Base-by-base conservation (phyloP, 2,329 filamentous ascomycete genomes). In the Endocalyx cinctus region DNA sequence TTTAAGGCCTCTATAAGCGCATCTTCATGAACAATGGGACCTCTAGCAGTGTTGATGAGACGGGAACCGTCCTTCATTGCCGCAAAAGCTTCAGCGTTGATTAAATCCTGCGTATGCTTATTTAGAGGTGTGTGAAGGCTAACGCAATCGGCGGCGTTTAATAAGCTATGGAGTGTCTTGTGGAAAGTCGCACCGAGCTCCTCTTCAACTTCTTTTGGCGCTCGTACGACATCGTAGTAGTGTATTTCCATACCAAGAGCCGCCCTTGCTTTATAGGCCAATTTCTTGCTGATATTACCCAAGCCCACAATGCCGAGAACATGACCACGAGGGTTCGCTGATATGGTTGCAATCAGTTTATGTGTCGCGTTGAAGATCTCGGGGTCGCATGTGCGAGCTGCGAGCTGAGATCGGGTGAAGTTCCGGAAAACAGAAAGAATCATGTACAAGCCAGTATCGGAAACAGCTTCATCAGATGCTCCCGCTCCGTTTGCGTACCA, bases 401-500 rank as follows among this genome's bases (percentile, higher is more conserved):
- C 73, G 17, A 64, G 54, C 17, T 67, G 61, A 4, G 66, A 71
- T 71, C 73, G 79, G 5, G 67, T 60, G 29, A 82, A 64, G 16
- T 72, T 67, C 23, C 77, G 70, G 57, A 79, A 82, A 3, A 67
- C 67, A 14, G 68, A 65, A 7, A 82, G 63, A 32, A 82, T 73
- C 29, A 77, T 66, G 49, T 72, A 77, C 27, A 82, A 61, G 1
- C 74, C 73, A 34, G 73, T 69, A 43, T 82, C 77, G 15, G 76
- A 74, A 2, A 81, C 77, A 7, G 75, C 71, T 46, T 81, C 77
- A 0, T 74, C 74, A 25, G 71, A 77, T 0, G 77, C 75, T 2
- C 69, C 63, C 3, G 77, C 77, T 6, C 72, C 68, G 50, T 81
- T 82, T n/a, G 27, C 36, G 6, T 10, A 38, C 37, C 39, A n/a